Conservation (phyloP, 2,329 filamentous ascomycete genomes). For the Colletotrichum tropicale region DNA sequence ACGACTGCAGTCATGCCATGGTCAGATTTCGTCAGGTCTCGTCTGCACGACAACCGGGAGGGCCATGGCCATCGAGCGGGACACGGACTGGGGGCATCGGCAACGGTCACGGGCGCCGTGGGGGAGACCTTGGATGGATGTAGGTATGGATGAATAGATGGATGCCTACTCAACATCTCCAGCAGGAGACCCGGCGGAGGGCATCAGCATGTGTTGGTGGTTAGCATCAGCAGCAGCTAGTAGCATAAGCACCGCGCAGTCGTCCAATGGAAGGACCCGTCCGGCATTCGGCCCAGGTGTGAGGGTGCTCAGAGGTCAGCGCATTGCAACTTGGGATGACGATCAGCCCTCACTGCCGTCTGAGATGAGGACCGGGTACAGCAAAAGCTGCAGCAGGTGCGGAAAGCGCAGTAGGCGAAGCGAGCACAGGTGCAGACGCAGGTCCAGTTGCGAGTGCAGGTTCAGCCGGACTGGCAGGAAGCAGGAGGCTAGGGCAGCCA, state of each 20-base stretch:
- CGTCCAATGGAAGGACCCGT: neutral
- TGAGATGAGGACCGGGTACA: conserved; percentile 4
- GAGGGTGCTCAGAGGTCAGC: neutral
- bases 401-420: neutral
- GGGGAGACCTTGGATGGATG: neutral
- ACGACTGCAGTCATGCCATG: neutral
- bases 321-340: neutral
- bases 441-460: neutral
- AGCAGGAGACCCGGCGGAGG: neutral
- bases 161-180: neutral
- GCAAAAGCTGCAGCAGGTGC: neutral
- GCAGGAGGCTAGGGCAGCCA: neutral
- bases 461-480: neutral
- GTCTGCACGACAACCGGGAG: neutral
- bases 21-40: neutral
- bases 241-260: neutral
- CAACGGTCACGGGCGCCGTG: neutral
- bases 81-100: neutral
- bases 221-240: neutral
- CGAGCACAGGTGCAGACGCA: neutral
- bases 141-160: neutral
- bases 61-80: neutral
- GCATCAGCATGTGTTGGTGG: neutral
- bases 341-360: neutral
- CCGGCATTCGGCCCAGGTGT: neutral